These are phyloP conservation scores for Leptodermis oblonga DNA, from an alignment of 257 asterid species.

Conservation along the genomic window DNA sequence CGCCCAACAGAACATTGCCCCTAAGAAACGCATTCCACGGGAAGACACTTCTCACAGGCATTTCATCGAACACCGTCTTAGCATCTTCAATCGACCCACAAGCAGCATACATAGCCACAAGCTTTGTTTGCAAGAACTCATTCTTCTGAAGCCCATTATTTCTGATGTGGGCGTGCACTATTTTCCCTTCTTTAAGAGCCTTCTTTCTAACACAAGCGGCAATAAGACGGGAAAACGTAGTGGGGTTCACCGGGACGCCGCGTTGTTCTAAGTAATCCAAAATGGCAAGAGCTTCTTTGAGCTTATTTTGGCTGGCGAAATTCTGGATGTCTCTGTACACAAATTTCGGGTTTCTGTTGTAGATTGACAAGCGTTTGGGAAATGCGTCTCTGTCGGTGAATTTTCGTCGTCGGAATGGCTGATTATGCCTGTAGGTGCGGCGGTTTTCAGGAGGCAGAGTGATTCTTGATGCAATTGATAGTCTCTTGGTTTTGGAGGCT, in stretches of 20 bases:
- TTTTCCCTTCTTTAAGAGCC: constrained; percentile 49
- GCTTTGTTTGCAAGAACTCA: constrained; percentile 70
- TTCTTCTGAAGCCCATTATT: constrained; percentile 62
- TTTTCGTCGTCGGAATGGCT: constrained; percentile 18
- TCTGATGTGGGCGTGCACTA: constrained; percentile 59
- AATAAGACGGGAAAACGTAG: constrained; percentile 67
- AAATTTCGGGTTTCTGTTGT: constrained; percentile 65
- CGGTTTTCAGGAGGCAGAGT: constrained; percentile 19
- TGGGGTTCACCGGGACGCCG: constrained; percentile 74
- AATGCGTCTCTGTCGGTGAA: constrained; percentile 36
- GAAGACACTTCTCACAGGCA: constrained; percentile 57
- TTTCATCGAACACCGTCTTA: constrained; percentile 53
- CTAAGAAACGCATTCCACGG: constrained; percentile 95
- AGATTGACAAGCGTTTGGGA: constrained; percentile 53
- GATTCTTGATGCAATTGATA: constrained; percentile 25
- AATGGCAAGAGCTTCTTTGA: constrained; percentile 67
- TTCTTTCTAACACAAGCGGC: constrained; percentile 53
- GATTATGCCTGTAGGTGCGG: constrained; percentile 3
- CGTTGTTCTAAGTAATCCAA: constrained; percentile 71
- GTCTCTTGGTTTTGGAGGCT: constrained; percentile 24
- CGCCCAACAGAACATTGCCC: constrained; percentile 78
- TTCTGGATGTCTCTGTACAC: constrained; percentile 68
- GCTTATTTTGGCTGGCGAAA: constrained; percentile 58
- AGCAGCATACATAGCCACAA: constrained; percentile 59
- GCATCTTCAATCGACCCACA: constrained; percentile 82